These are phyloP conservation scores for Alternaria sp. DNA, from an alignment of 2,329 filamentous ascomycete species.

Conservation along the genomic window DNA sequence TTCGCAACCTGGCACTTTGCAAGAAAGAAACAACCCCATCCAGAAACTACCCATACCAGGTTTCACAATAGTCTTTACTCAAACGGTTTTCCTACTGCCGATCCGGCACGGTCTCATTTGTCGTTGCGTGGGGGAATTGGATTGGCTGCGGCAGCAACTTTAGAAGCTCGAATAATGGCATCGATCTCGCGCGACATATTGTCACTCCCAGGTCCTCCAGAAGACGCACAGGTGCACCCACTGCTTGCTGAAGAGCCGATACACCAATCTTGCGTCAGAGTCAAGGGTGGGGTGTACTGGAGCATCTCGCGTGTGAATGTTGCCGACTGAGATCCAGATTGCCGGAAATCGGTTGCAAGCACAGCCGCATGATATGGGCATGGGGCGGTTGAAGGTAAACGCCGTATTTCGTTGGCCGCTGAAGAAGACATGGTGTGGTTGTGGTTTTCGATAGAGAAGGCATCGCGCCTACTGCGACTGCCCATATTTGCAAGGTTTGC, in stretches of 20 bases:
- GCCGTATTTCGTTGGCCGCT: neutral
- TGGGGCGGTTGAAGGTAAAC: neutral
- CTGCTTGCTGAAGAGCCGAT: slow-evolving; percentile 13
- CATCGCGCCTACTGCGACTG: neutral
- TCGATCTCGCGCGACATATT: slow-evolving; percentile 12
- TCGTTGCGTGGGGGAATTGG: neutral
- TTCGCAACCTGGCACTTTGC: neutral
- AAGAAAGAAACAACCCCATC: neutral
- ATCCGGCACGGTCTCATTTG: neutral
- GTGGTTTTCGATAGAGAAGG: slow-evolving; percentile 3
- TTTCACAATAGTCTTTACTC: neutral
- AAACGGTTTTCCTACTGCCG: no score
- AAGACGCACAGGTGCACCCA: slow-evolving; percentile 12
- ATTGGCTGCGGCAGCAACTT: neutral
- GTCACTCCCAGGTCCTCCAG: neutral
- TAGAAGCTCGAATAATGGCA: neutral
- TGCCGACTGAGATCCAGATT: neutral
- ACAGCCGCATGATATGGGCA: slow-evolving; percentile 12
- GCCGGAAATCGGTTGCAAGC: neutral
- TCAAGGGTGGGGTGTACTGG: neutral
- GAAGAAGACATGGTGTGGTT: neutral
- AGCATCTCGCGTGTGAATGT: neutral
- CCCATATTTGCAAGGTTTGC: neutral
- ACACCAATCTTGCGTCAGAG: slow-evolving; percentile 2
- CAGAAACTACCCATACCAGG: neutral